A percentile compares a stretch with the other conserved stretches of the same genome.
Conservation (phyloP, 495 filamentous ascomycete genomes). For the Aspergillus wentii region DNA sequence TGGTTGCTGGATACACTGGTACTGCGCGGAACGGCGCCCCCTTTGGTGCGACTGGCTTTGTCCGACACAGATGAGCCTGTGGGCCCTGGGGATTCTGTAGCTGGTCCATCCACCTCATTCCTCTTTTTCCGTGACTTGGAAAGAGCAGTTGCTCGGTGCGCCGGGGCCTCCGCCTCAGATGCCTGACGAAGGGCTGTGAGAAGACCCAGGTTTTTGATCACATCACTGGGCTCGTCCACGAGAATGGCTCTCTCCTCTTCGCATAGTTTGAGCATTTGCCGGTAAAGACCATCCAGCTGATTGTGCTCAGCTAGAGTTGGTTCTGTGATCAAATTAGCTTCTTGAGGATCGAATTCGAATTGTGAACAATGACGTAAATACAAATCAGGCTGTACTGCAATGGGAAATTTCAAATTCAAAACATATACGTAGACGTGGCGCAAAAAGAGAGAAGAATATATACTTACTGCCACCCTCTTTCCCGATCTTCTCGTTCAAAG, state of each 20-base stretch:
- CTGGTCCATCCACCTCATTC: slow-evolving; percentile 64
- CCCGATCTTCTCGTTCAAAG: slow-evolving; percentile 46
- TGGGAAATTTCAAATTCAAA: no score
- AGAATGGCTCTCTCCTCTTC: slow-evolving; percentile 59
- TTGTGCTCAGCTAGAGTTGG: slow-evolving; percentile 36
- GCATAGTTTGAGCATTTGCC: slow-evolving; percentile 58
- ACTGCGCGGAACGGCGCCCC: slow-evolving; percentile 47
- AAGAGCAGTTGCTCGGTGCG: slow-evolving; percentile 36
- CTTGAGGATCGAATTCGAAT: no score
- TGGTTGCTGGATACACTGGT: slow-evolving; percentile 49
- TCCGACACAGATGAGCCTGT: slow-evolving; percentile 45
- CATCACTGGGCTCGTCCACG: slow-evolving; percentile 51
- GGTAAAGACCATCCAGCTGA: slow-evolving; percentile 53
- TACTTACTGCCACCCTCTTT: slow-evolving; percentile 41
- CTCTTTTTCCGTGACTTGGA: slow-evolving; percentile 58
- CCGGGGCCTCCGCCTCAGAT: slow-evolving; percentile 53
- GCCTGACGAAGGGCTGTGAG: slow-evolving; percentile 56
- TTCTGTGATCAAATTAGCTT: slow-evolving; percentile 22
- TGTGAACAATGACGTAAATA: no score
- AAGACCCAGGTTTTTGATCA: slow-evolving; percentile 56
- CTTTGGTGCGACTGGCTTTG: slow-evolving; percentile 41
- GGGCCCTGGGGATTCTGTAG: slow-evolving; percentile 64
- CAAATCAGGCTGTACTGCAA: no score
- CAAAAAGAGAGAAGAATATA: no score
- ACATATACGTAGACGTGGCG: no score